Evolutionary conservation across 75 land plant species (phyloP).

Genomic region (Pseudotsuga menziesii): DNA sequence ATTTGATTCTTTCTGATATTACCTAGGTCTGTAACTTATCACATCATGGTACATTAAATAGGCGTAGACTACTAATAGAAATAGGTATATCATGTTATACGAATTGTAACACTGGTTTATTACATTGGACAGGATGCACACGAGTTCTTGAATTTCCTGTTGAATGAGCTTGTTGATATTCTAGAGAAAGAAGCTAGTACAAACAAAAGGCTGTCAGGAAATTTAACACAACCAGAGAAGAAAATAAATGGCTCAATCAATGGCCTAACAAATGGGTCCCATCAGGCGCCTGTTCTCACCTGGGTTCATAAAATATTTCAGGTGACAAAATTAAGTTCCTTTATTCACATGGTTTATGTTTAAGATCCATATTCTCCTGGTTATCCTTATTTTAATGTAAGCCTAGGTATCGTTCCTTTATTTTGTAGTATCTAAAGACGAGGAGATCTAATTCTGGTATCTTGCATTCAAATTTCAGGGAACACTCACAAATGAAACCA

Average conservation of each 20-base stretch:
- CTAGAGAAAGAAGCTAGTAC: constrained; percentile 84
- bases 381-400: not conserved
- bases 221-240: constrained; percentile 40
- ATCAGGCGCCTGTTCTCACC: constrained; percentile 62
- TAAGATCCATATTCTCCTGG: not conserved
- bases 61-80: not conserved
- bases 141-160: constrained; percentile 90
- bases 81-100: not conserved
- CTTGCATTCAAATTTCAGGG: constrained; percentile 44
- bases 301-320: constrained; percentile 98
- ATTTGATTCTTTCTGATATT: too few species aligned
- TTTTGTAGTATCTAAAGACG: not conserved
- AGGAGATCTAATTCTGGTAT: not conserved
- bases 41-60: not conserved
- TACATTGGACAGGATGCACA: constrained; percentile 83
- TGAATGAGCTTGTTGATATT: constrained; percentile 94
- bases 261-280: constrained; percentile 59
- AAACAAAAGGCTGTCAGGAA: constrained; percentile 36
- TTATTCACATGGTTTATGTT: not conserved
- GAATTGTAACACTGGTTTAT: not conserved
- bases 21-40: too few species aligned
- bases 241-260: constrained; percentile 54
- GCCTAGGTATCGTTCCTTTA: not conserved
- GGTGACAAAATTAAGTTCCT: constrained; percentile 33
- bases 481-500: constrained; percentile 89